Percentiles rank a stretch among this genome's conserved stretches.
Evolutionary conservation across 2,329 filamentous ascomycete genomes (phyloP).

Genomic region (Talaromyces amestolkiae): DNA sequence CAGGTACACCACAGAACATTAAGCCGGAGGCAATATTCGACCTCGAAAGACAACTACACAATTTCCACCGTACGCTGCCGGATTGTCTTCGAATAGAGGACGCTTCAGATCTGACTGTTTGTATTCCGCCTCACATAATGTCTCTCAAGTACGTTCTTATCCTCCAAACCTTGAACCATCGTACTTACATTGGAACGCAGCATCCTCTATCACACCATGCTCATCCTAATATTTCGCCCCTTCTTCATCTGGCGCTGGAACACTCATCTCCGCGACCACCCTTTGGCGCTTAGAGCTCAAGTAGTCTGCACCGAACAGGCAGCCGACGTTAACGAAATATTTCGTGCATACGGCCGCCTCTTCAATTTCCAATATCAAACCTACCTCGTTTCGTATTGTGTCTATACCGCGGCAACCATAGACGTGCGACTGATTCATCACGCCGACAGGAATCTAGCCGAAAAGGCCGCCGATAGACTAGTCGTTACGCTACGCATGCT

Average conservation of each 20-base stretch:
- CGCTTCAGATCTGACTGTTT: conserved; percentile 3
- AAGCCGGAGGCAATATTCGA: conserved; percentile 19
- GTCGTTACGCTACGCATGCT: conserved; percentile 20
- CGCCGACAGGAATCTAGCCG: conserved; percentile 17
- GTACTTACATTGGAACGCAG: not conserved
- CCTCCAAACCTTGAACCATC: not conserved
- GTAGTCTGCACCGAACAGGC: conserved; percentile 20
- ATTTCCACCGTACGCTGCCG: conserved; percentile 17
- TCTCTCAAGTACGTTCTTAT: conserved; percentile 22
- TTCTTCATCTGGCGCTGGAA: conserved; percentile 21
- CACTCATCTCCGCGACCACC: conserved; percentile 15
- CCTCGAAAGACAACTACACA: conserved; percentile 15
- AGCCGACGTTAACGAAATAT: conserved; percentile 20
- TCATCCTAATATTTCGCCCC: conserved; percentile 24
- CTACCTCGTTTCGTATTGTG: conserved; percentile 24
- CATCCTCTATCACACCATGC: conserved; percentile 22
- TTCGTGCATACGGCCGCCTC: conserved; percentile 20
- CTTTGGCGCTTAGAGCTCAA: conserved; percentile 19
- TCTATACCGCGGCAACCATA: conserved; percentile 25
- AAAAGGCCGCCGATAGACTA: conserved; percentile 17
- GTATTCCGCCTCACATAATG: conserved; percentile 23
- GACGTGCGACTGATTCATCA: conserved; percentile 21
- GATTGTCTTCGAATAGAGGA: conserved; percentile 16
- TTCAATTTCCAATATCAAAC: conserved; percentile 23
- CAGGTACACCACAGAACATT: conserved; percentile 13